Evolutionary conservation across 2,329 filamentous ascomycete genomes (phyloP), one percentile per base, ranked within the genome.

Genomic region (Monosporascus sp.): DNA sequence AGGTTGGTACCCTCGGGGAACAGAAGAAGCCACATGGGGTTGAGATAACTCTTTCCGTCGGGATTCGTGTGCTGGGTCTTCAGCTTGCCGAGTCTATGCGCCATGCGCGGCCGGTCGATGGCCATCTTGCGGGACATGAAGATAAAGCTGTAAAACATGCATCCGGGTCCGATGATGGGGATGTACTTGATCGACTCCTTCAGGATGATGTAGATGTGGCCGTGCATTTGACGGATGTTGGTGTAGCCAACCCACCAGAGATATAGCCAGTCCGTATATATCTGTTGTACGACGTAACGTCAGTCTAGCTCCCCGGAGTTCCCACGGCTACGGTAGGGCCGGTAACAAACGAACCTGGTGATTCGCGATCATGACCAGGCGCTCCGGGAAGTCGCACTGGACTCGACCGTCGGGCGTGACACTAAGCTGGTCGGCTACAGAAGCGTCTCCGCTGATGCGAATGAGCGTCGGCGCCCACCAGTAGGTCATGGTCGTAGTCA

Each of bases 211-310:
- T 91, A 95, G 64, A 96, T 79, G 66, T 91, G 87, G 11, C 91
- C 91, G 63, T 94, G 88, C 82, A 91, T 90, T 51, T 81, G 79
- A 53, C 88, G 88, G 2, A 63, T 69, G 65, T 86, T 86, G 26
- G 88, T 90, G 64, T 96, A 96, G n/a, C 86, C 89, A 26, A 91
- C 86, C 91, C 91, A 96, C 91, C 91, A 96, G 7, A 96, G 80
- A 67, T 96, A 96, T 8, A 95, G 72, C 91, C 90, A 96, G 72
- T 96, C 90, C 8, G 90, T 93, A 67, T 96, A 95, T 50, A 95
- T 85, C 81, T 69, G 45, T 37, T 81, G 60, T 24, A 26, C 45
- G 37, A 8, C 37, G 50, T 58, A 63, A 50, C 58, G 60, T 65
- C 55, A 67, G 65, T 41, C 11, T 45, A 38, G 11, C 47, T 37